Evolutionary conservation across 306 rosid species (phyloP).

Genomic region (Ormosia semicastrata): DNA sequence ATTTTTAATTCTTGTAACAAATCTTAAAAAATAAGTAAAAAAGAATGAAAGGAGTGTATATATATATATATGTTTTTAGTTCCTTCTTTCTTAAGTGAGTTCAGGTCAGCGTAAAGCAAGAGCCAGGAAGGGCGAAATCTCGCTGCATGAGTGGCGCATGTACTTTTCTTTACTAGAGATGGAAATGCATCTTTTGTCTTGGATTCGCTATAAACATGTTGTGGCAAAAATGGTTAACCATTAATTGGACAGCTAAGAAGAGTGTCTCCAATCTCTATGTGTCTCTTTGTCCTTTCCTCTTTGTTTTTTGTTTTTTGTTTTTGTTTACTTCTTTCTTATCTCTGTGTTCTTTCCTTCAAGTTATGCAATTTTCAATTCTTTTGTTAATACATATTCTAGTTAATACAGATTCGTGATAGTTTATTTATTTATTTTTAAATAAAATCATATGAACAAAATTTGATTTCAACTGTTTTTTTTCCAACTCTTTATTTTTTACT

Average conservation of each 20-base stretch:
- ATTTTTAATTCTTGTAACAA: no score
- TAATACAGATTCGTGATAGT: no score
- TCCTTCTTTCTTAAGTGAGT: background rate
- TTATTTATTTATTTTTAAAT: no score
- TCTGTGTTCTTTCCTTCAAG: no score
- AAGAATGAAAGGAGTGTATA: no score
- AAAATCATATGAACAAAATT: no score
- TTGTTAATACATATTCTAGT: no score
- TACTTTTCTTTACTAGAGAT: slow-evolving; percentile 1
- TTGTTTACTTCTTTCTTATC: background rate
- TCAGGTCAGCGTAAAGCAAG: slow-evolving; percentile 24
- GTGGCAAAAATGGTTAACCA: slow-evolving; percentile 7
- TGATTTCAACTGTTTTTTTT: no score
- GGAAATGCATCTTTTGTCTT: slow-evolving; percentile 3
- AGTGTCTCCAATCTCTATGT: slow-evolving; percentile 1
- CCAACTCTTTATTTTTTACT: no score
- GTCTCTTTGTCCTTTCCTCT: background rate
- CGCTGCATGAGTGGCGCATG: background rate
- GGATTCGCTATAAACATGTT: slow-evolving; percentile 13
- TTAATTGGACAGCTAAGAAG: slow-evolving; percentile 19
- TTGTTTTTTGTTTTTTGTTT: background rate
- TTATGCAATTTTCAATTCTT: no score
- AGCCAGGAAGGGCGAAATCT: background rate
- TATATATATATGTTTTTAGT: background rate
- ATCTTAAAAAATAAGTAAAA: no score